Evolutionary conservation across 257 asterid species (phyloP), one percentile per base, ranked within the genome.

Genomic region (Linderniella brevidens): DNA sequence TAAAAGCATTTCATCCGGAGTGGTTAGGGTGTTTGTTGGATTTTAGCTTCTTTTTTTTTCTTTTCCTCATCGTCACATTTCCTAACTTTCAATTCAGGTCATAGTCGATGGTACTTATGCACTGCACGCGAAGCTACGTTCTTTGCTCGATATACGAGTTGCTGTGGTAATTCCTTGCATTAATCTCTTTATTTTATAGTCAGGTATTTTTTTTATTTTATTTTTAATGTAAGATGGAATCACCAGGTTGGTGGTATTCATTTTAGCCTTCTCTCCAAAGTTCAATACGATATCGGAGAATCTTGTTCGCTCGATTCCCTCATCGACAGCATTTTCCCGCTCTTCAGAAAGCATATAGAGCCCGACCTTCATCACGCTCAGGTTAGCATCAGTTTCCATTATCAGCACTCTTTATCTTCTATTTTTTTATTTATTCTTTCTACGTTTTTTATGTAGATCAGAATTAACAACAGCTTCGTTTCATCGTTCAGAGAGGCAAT

Each of bases 351-450:
- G 71, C 88, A 85, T 61, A 90, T 90, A 48, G 99, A 90, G 71
- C 96, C 99, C 1, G 99, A 90, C 58, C 96, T 90, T 69, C 99
- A 85, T 71, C 99, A 90, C 59, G 99, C 99, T 11, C 99, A 90
- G 87, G 98, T 85, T 60, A 49, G 75, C 54, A 29, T 51, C 46
- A 44, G 57, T 48, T 43, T 60, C 56, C 49, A 40, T 55, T 41
- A 52, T 53, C 38, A 53, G 54, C 13, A 54, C 39, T 37, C 61
- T 63, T 32, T 41, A 40, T 59, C 52, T 58, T 39, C 57, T 39
- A 56, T 50, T 68, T 54, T 57, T 36, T 44, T 62, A 46, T 68
- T 66, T 72, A 73, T 61, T 68, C 53, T 48, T 48, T 61, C 29
- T 52, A 37, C n/a, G n/a, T n/a, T 68, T 48, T 56, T 72, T 69